Conservation (phyloP, 805 yeast species). For the Starmerella gropengiesseri region DNA sequence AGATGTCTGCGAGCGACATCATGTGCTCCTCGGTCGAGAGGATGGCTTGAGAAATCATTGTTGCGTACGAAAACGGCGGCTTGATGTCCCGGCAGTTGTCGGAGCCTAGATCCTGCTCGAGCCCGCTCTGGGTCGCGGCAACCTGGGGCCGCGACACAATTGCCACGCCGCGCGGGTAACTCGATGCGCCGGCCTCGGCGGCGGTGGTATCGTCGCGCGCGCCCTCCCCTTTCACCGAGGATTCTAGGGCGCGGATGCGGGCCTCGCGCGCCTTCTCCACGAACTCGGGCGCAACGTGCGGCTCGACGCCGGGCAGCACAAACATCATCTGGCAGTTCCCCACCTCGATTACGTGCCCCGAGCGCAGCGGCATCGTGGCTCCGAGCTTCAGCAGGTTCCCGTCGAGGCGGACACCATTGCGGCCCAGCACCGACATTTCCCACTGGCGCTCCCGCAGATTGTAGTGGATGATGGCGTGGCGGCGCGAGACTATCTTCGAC, state of each 20-base stretch:
- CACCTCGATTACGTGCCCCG: constrained; percentile 87
- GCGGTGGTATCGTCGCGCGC: neutral
- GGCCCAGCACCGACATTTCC: constrained; percentile 74
- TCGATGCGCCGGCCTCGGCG: neutral
- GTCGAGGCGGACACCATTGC: constrained; percentile 91
- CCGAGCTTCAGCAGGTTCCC: constrained; percentile 39
- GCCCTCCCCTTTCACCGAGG: no score
- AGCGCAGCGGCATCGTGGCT: constrained; percentile 41
- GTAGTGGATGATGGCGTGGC: constrained; percentile 75
- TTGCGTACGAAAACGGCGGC: constrained; percentile 95
- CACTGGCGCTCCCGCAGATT: constrained; percentile 66
- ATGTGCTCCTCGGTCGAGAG: constrained; percentile 79
- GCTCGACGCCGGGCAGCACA: constrained; percentile 82
- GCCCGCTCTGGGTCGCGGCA: constrained; percentile 23
- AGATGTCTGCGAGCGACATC: constrained; percentile 80
- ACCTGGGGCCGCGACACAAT: constrained; percentile 35
- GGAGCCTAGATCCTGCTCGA: constrained; percentile 45
- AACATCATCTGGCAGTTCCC: constrained; percentile 99
- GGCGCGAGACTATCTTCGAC: constrained; percentile 89
- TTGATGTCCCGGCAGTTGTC: constrained; percentile 89
- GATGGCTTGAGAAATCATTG: constrained; percentile 97
- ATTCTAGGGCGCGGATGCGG: neutral
- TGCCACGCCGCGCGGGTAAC: constrained; percentile 36
- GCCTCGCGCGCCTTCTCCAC: constrained; percentile 8
- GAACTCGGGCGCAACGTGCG: constrained; percentile 41